Evolutionary conservation across 768 basidiomycete genomes (phyloP), one percentile per base, ranked within the genome.

Genomic region (Suillus variegatus): DNA sequence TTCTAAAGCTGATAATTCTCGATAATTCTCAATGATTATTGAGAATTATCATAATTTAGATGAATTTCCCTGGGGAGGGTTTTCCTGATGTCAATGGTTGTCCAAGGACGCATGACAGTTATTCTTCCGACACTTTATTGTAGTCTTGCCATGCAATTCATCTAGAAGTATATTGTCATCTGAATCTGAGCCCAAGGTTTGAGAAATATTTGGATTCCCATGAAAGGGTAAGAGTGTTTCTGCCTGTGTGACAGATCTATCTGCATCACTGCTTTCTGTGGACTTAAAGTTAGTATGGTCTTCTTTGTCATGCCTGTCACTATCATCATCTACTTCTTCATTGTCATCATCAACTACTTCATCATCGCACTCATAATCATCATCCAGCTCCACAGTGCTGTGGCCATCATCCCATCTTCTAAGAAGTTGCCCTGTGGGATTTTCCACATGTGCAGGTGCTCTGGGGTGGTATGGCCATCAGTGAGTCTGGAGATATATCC

Each of bases 311-410:
- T 36, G 52, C 16, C 5, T 6, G 3, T 20, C 6, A n/a, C 36
- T 36, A 14, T 58, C 38, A 8, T 16, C 22, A 40, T 8, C 38
- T 8, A 38, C 56, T 18, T 36, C 36, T 1, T 36, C 36, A 10
- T 62, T 52, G 4, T 54, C 62, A n/a, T 63, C 62, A 60, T 51
- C 22, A 16, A 63, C 62, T 28, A 63, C 36, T 60, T 20, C 60
- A 6, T 7, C 41, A 38, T 63, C 62, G 1, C 36, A 9, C 22
- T 63, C 54, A 18, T 63, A 60, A 18, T 60, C 54, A 13, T 60
- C 36, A 2, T 60, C 62, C 2, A 22, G 55, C 32, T 63, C 62
- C 36, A 40, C 62, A 38, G 62, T 40, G 10, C 62, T 54, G 7
- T 25, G 22, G 10, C n/a, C 49, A 60, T 63, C 62, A 25, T 63